Percentiles rank a stretch among this genome's conserved stretches.
Evolutionary conservation across 495 filamentous ascomycete species (phyloP).

Genomic region (Tetracladium marchalianum): DNA sequence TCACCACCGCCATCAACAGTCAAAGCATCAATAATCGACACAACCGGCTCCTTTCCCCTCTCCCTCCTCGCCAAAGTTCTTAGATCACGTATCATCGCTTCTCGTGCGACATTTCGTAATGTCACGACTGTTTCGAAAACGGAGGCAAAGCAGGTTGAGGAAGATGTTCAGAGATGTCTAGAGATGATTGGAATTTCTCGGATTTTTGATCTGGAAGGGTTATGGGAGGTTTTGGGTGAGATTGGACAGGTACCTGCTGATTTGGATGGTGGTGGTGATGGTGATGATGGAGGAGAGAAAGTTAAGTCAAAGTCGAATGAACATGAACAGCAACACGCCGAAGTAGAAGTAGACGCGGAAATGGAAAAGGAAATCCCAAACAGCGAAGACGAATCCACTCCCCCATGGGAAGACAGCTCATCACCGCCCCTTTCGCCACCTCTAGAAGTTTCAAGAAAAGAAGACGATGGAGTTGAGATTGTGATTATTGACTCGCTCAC

Average conservation of each 20-base stretch:
- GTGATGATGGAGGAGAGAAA: not conserved
- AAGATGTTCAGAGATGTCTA: constrained; percentile 26
- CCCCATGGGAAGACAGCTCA: not conserved
- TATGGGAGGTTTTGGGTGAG: constrained; percentile 40
- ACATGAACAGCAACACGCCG: no score
- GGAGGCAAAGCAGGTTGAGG: not conserved
- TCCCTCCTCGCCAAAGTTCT: constrained; percentile 15
- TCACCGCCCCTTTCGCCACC: not conserved
- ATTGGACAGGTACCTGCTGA: not conserved
- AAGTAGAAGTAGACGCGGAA: not conserved
- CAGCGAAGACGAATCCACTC: constrained; percentile 3
- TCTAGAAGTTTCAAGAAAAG: not conserved
- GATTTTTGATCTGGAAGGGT: constrained; percentile 49
- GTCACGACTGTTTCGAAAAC: not conserved
- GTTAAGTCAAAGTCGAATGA: no score
- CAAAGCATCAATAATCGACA: constrained; percentile 19
- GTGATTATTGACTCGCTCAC: constrained; percentile 16
- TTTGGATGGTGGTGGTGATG: not conserved
- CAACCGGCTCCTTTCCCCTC: constrained; percentile 17
- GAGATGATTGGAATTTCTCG: constrained; percentile 42
- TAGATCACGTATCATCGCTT: constrained; percentile 7
- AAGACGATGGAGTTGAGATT: constrained; percentile 11
- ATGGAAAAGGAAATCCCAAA: not conserved
- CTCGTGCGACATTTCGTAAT: constrained; percentile 1
- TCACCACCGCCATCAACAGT: not conserved